A percentile compares a stretch with the other conserved stretches of the same genome.
Evolutionary conservation across 2,329 filamentous ascomycete genomes (phyloP).

Genomic region (Ceratocystis lukuohia): DNA sequence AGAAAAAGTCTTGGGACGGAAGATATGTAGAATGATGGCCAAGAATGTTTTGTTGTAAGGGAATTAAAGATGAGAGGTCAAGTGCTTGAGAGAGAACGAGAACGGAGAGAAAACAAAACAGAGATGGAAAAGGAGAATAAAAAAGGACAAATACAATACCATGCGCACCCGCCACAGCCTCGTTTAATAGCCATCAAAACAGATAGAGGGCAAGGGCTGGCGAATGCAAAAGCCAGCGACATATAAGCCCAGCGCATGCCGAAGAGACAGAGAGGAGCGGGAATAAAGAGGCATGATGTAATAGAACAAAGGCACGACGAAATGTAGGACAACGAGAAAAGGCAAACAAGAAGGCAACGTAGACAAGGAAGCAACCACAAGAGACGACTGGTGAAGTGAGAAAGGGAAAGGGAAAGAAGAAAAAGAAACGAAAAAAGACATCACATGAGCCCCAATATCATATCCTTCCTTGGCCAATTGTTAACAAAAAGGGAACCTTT

Average conservation of each 20-base stretch:
- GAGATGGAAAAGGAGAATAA: not conserved
- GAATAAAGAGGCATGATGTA: not conserved
- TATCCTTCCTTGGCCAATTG: conserved; percentile 1
- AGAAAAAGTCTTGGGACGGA: not conserved
- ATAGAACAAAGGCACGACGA: conserved; percentile 1
- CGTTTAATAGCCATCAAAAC: conserved; percentile 1
- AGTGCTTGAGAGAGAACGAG: conserved; percentile 6
- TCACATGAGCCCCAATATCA: conserved; percentile 7
- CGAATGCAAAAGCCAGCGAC: not conserved
- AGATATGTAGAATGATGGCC: conserved; percentile 5
- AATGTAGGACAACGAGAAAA: conserved; percentile 1
- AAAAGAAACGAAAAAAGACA: not conserved
- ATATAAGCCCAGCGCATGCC: not conserved
- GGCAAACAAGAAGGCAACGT: conserved; percentile 6
- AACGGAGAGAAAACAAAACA: not conserved
- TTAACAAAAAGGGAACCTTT: not conserved
- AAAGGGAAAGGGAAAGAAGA: not conserved
- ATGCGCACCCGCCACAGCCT: not conserved
- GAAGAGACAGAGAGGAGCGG: not conserved
- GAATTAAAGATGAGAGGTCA: conserved; percentile 4
- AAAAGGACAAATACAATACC: conserved; percentile 6
- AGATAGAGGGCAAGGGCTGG: not conserved
- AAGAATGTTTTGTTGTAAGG: conserved; percentile 10
- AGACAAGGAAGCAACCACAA: conserved; percentile 6
- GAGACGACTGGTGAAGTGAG: not conserved